phyloP scores from a whole-genome alignment of 768 basidiomycete species.

The Pisolithus microcarpus region DNA sequence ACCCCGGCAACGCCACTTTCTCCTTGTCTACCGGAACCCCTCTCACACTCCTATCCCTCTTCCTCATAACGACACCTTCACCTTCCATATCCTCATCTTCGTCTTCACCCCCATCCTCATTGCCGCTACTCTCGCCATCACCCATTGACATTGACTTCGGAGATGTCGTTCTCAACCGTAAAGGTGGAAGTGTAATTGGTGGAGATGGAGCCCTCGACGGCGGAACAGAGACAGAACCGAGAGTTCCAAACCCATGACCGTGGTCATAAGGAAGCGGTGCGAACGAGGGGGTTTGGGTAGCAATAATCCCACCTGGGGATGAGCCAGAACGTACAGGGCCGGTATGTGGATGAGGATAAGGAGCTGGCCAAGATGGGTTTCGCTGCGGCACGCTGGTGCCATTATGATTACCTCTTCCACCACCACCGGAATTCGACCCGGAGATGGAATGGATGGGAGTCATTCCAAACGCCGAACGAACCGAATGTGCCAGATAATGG shows the following conservation, averaged over 20 bases:
- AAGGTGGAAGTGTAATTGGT: constrained; percentile 64
- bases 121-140: constrained; percentile 11
- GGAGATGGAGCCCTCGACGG: constrained; percentile 59
- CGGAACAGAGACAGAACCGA: constrained; percentile 31
- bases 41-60: constrained; percentile 7
- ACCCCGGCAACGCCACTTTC: constrained; percentile 52
- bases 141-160: constrained; percentile 6
- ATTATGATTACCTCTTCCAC: no score
- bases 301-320: constrained; percentile 5
- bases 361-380: constrained; percentile 34
- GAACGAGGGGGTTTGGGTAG: no score
- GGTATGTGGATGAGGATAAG: not conserved
- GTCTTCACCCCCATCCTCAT: constrained; percentile 12
- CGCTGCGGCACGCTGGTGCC: constrained; percentile 18
- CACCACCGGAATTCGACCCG: no score
- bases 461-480: constrained; percentile 87
- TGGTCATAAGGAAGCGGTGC: no score
- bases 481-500: constrained; percentile 44
- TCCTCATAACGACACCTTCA: no score
- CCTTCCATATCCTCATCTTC: no score
- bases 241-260: no score
- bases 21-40: constrained; percentile 7
- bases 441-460: constrained; percentile 55
- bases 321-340: no score
- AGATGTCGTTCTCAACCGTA: constrained; percentile 39